A percentile compares a stretch with the other conserved stretches of the same genome.
Conservation (phyloP, 768 basidiomycete species). For the Paxillus rubicundulus region DNA sequence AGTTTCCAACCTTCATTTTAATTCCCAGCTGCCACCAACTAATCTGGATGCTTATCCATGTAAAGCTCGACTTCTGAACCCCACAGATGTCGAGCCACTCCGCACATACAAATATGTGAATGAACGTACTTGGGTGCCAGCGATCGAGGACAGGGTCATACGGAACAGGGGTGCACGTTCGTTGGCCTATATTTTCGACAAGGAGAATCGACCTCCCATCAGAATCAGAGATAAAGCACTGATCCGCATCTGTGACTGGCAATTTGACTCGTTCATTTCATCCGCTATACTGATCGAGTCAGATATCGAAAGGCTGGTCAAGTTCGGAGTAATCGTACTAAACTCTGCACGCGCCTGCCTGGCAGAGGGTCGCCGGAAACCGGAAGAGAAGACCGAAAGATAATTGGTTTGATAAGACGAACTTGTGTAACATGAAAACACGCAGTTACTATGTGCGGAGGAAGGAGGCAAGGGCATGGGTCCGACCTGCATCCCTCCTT, state of each 20-base stretch:
- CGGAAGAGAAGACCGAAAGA: conserved; percentile 2
- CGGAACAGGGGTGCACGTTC: background rate
- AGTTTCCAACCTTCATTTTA: background rate
- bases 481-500: background rate
- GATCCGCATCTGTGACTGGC: conserved; percentile 3
- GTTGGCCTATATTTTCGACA: conserved; percentile 10
- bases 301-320: conserved; percentile 13
- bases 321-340: conserved; percentile 13
- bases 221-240: background rate
- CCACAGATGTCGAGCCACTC: background rate
- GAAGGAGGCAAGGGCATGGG: background rate
- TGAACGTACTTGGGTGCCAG: background rate
- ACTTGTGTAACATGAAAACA: conserved; percentile 7
- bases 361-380: background rate
- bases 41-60: conserved; percentile 2
- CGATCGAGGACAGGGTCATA: conserved; percentile 8
- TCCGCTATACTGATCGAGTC: background rate
- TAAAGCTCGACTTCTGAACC: conserved; percentile 2
- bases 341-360: conserved; percentile 6
- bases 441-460: conserved; percentile 9
- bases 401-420: conserved; percentile 8
- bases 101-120: background rate
- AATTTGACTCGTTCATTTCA: conserved; percentile 6
- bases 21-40: background rate
- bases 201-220: background rate